Evolutionary conservation across 495 filamentous ascomycete genomes (phyloP).

Genomic region (Jackrogersella multiformis): DNA sequence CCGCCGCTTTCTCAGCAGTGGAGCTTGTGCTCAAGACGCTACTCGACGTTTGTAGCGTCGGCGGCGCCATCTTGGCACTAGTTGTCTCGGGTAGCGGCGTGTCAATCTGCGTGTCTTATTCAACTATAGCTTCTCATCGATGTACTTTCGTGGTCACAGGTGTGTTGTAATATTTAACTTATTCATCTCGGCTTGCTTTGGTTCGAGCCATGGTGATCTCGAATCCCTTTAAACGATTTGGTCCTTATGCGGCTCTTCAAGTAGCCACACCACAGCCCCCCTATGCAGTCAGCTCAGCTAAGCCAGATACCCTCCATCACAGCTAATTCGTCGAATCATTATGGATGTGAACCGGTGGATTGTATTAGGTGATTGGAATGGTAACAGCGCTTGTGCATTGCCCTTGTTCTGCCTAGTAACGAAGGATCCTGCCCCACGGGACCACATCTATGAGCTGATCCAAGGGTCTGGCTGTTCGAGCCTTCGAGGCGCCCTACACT

Average conservation of each 20-base stretch:
- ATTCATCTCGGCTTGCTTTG: conserved; percentile 8
- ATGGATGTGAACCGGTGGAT: neutral
- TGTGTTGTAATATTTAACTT: neutral
- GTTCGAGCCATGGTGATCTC: conserved; percentile 4
- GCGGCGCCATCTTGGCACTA: conserved; percentile 36
- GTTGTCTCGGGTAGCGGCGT: neutral
- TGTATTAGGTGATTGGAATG: conserved; percentile 29
- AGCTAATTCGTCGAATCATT: neutral
- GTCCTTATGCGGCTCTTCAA: conserved; percentile 9
- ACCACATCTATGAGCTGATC: conserved; percentile 31
- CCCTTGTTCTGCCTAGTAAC: conserved; percentile 8
- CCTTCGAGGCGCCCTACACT: no score
- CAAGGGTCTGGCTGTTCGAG: no score
- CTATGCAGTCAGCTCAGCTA: conserved; percentile 7
- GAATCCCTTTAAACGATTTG: conserved; percentile 15
- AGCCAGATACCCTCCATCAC: conserved; percentile 1
- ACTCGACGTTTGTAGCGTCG: conserved; percentile 34
- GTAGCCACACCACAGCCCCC: conserved; percentile 14
- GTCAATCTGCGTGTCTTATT: neutral
- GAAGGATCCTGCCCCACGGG: conserved; percentile 22
- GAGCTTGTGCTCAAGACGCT: conserved; percentile 33
- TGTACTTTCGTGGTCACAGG: neutral
- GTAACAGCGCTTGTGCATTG: conserved; percentile 4
- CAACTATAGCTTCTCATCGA: neutral
- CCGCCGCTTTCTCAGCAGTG: conserved; percentile 32